A percentile compares a stretch with the other conserved stretches of the same genome.
Evolutionary conservation across 306 rosid genomes (phyloP).

Genomic region (Vicia faba): DNA sequence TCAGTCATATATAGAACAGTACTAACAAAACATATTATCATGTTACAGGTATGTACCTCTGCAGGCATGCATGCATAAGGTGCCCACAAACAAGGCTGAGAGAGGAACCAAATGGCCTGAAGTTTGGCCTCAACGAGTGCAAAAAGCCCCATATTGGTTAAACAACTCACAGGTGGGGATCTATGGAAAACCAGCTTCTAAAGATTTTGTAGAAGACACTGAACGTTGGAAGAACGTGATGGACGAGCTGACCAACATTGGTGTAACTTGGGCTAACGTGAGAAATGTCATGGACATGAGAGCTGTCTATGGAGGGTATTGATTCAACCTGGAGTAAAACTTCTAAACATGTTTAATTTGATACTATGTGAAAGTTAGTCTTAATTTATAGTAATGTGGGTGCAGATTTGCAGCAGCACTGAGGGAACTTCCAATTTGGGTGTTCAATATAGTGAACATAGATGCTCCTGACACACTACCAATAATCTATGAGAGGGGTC

Average conservation of each 20-base stretch:
- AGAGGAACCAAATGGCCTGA: conserved; percentile 84
- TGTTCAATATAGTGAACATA: conserved; percentile 78
- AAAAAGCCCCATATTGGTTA: conserved; percentile 80
- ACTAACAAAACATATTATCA: background rate
- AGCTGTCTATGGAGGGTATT: conserved; percentile 90
- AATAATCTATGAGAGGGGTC: conserved; percentile 87
- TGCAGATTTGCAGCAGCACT: conserved; percentile 90
- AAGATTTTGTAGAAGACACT: conserved; percentile 71
- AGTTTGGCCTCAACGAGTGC: conserved; percentile 70
- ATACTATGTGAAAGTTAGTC: conserved; percentile 17
- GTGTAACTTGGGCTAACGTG: conserved; percentile 76
- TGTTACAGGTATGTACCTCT: conserved; percentile 80
- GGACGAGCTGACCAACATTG: conserved; percentile 60
- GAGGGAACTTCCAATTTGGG: conserved; percentile 80
- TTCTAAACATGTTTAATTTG: conserved; percentile 8
- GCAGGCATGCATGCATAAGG: conserved; percentile 78
- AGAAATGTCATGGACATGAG: conserved; percentile 96
- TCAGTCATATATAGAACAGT: background rate
- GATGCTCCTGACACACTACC: conserved; percentile 90
- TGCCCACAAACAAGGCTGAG: conserved; percentile 50
- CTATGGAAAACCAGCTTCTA: conserved; percentile 85
- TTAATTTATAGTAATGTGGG: background rate
- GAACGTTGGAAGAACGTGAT: conserved; percentile 80
- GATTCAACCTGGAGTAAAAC: conserved; percentile 23
- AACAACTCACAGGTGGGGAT: conserved; percentile 77